Percentiles rank a stretch among this genome's conserved stretches.
Conservation (phyloP, 352 stramenopile genomes). For the Phytophthora gonapodyides region DNA sequence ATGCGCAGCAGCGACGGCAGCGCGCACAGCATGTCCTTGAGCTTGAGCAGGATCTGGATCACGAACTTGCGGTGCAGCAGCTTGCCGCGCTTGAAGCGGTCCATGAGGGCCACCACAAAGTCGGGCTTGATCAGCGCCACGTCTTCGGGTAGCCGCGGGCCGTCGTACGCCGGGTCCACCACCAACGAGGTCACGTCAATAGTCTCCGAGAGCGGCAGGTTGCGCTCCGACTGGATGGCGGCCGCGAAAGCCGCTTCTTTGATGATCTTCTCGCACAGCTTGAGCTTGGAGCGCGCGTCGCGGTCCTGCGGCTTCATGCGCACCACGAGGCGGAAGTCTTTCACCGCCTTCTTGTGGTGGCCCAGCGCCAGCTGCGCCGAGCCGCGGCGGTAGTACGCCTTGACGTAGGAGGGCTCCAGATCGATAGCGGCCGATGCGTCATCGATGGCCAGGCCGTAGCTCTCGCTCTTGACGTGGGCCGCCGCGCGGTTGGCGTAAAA, state of each 20-base stretch:
- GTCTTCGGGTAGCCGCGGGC: slow-evolving; percentile 69
- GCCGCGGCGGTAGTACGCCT: slow-evolving; percentile 98
- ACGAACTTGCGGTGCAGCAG: slow-evolving; percentile 98
- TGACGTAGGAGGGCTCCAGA: slow-evolving; percentile 95
- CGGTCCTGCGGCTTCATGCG: slow-evolving; percentile 96
- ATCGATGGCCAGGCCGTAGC: slow-evolving; percentile 97
- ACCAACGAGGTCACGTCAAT: slow-evolving; percentile 90
- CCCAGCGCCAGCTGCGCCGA: slow-evolving; percentile 96
- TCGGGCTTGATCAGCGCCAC: slow-evolving; percentile 62
- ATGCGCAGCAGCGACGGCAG: slow-evolving; percentile 93
- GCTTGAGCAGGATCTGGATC: slow-evolving; percentile 94
- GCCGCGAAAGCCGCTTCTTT: slow-evolving; percentile 96
- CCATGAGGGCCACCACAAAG: slow-evolving; percentile 93
- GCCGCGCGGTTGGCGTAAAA: slow-evolving; percentile 96
- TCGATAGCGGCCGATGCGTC: slow-evolving; percentile 96
- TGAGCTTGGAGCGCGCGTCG: slow-evolving; percentile 93
- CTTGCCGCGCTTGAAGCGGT: slow-evolving; percentile 97
- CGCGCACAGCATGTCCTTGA: slow-evolving; percentile 91
- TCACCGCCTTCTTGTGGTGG: slow-evolving; percentile 96
- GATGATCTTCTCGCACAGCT: slow-evolving; percentile 97
- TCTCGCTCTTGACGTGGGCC: slow-evolving; percentile 98
- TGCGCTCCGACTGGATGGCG: slow-evolving; percentile 96
- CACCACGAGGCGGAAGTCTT: slow-evolving; percentile 97
- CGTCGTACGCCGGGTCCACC: slow-evolving; percentile 83
- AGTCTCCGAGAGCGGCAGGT: slow-evolving; percentile 91